Conservation (phyloP, 345 rosid species). For the Heritiera fomes region DNA sequence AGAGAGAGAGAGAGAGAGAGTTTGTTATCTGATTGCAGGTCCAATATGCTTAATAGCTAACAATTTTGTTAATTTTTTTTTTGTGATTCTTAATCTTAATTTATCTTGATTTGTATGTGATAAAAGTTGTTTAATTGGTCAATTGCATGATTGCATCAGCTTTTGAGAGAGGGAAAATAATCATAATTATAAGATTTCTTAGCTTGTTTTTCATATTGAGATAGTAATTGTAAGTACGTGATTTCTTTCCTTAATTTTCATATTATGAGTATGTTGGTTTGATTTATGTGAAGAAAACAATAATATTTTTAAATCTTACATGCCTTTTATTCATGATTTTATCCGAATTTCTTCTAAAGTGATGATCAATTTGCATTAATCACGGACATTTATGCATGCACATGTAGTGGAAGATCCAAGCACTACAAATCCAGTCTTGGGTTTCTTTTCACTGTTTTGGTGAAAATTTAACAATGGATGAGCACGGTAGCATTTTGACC, state of each 20-base stretch:
- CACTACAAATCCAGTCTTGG: constrained; percentile 30
- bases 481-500: constrained; percentile 52
- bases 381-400: background rate
- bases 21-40: background rate
- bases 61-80: background rate
- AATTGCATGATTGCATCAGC: background rate
- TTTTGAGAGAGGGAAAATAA: background rate
- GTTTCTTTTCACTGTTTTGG: constrained; percentile 27
- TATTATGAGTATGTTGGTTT: background rate
- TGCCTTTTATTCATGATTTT: background rate
- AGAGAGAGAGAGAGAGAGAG: too few species aligned
- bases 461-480: constrained; percentile 56
- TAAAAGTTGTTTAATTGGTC: background rate
- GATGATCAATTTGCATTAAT: constrained; percentile 9
- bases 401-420: constrained; percentile 46
- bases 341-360: background rate
- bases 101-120: too few species aligned
- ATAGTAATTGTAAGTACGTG: background rate
- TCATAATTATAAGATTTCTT: background rate
- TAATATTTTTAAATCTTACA: background rate
- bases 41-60: background rate
- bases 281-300: background rate
- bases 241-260: background rate
- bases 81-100: background rate
- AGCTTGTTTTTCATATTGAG: too few species aligned